phyloP scores from a whole-genome alignment of 805 yeast genomes.

The Metschnikowia peoriensis region DNA sequence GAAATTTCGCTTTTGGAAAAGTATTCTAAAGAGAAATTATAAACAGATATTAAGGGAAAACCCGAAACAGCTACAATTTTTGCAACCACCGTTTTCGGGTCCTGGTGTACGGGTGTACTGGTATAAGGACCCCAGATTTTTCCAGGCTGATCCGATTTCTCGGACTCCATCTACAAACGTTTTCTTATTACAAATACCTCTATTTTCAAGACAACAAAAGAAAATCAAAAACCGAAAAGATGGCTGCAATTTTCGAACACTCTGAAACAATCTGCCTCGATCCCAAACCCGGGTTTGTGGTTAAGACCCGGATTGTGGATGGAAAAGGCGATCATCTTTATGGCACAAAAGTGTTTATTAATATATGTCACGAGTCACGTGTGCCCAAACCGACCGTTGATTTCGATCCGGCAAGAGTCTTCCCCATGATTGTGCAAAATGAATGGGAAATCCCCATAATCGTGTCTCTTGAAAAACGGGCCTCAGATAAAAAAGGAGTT shows the following conservation, averaged over 20 bases:
- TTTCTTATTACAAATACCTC: too few relatives aligned
- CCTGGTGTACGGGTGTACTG: background rate
- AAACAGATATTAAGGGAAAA: too few relatives aligned
- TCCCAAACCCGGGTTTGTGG: constrained; percentile 72
- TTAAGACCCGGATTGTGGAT: constrained; percentile 56
- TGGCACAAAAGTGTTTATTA: constrained; percentile 69
- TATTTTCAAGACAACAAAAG: too few relatives aligned
- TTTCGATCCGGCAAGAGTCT: constrained; percentile 57
- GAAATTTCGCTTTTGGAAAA: too few relatives aligned
- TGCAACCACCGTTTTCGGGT: background rate
- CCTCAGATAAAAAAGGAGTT: constrained; percentile 68
- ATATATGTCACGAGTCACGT: constrained; percentile 63
- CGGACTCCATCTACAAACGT: too few relatives aligned
- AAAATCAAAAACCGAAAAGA: constrained; percentile 1
- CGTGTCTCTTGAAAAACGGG: constrained; percentile 55
- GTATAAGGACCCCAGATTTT: too few relatives aligned
- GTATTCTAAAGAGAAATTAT: too few relatives aligned
- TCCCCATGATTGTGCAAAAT: constrained; percentile 62
- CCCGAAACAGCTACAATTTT: too few relatives aligned
- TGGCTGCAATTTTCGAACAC: constrained; percentile 20
- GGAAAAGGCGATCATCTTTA: constrained; percentile 29
- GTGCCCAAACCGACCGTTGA: constrained; percentile 61
- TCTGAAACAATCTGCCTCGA: constrained; percentile 17
- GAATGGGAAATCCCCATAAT: constrained; percentile 87
- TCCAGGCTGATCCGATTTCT: too few relatives aligned